Conservation (phyloP, 2,329 filamentous ascomycete genomes). For the Dactylellina leptospora region DNA sequence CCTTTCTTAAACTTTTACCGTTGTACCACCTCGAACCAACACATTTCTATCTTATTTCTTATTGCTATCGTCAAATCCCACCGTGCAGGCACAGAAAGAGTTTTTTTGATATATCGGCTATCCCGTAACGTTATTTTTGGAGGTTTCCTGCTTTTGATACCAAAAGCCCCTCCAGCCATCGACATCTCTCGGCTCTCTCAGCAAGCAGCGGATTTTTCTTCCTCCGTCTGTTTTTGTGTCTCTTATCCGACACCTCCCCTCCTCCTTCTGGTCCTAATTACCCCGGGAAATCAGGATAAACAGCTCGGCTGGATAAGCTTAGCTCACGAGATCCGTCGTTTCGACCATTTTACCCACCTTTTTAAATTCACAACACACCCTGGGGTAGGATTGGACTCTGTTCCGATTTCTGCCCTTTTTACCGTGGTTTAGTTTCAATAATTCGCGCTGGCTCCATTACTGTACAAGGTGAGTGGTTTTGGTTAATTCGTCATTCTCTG, state of each 20-base stretch:
- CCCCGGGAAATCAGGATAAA: slow-evolving; percentile 53
- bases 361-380: slow-evolving; percentile 39
- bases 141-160: slow-evolving; percentile 1
- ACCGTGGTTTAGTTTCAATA: slow-evolving; percentile 45
- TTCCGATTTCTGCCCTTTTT: slow-evolving; percentile 52
- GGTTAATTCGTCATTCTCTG: too few species aligned
- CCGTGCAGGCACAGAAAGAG: slow-evolving; percentile 23
- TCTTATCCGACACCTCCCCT: slow-evolving; percentile 41
- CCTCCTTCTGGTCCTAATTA: slow-evolving; percentile 27
- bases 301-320: slow-evolving; percentile 48
- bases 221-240: slow-evolving; percentile 23
- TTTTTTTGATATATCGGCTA: slow-evolving; percentile 13
- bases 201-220: slow-evolving; percentile 21
- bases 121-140: neutral
- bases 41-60: neutral
- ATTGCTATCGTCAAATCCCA: slow-evolving; percentile 9
- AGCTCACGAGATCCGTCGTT: slow-evolving; percentile 50
- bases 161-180: too few species aligned
- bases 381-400: slow-evolving; percentile 50
- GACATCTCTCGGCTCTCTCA: neutral
- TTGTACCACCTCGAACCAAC: too few species aligned
- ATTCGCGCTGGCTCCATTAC: slow-evolving; percentile 53
- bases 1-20: neutral
- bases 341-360: slow-evolving; percentile 31
- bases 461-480: slow-evolving; percentile 52